Evolutionary conservation across 345 rosid species (phyloP), one percentile per base, ranked within the genome.

Genomic region (Eucalyptus pauciflora): DNA sequence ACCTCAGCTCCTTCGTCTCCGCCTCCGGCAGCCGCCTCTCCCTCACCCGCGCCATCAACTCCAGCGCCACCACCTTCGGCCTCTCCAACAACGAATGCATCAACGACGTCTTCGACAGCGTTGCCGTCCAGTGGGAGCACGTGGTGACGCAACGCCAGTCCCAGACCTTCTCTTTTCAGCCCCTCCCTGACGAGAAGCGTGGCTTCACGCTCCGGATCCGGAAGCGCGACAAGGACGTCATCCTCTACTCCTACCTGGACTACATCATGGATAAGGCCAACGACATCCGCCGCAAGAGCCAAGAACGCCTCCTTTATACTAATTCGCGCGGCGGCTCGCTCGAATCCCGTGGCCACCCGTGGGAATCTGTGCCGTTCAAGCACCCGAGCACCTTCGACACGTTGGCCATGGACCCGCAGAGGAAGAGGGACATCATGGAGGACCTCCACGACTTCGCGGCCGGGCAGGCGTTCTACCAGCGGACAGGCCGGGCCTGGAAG

Each of bases 311-410:
- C 41, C 90, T 97, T 87, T 97, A 96, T 64, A 97, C 99, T 0
- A 97, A 97, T 54, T 95, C 99, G 0, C 90, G 98, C 76, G 99
- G 99, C 10, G 99, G 98, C 45, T 96, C 98, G 41, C 54, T 96
- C 80, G 99, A 96, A 86, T 94, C 99, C 1, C 93, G 99, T 87
- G 99, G 99, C 10, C 96, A 96, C 92, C 99, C 99, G 1, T 98
- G 99, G 99, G 99, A 96, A 33, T 96, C 98, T 3, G 99, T 97
- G 7, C 96, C 99, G 13, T 97, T 97, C 83, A 97, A 97, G 94
- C 99, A 97, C 86, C 99, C 99, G 0, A 96, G 99, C 89, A 97
- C 99, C 37, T 97, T 97, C 58, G 97, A 96, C 2, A 97, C 99
- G 31, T 85, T 97, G 43, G 99, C 99, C 3, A 96, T 97, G 97